Base-by-base conservation (phyloP, 73 alveolate species). In the Paramecium caudatum region DNA sequence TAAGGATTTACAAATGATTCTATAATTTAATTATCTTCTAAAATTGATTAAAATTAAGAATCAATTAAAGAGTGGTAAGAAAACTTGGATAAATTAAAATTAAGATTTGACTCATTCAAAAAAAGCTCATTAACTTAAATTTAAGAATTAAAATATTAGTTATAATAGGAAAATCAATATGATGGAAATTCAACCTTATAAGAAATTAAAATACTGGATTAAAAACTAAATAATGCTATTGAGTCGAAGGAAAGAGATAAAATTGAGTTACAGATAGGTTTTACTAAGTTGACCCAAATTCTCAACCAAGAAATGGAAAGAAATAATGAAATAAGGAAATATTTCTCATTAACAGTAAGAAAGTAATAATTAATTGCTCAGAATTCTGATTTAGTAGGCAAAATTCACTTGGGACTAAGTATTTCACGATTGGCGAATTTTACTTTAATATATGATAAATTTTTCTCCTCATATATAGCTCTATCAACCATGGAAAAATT, bases 81-180 rank as follows among this genome's bases (percentile, higher is more conserved):
- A 27, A 43, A 21, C n/a, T 7, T 55, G 9, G 23, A 55, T 27
- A 55, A 55, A 23, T 23, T 55, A 55, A 55, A 23, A 8, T 17
- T 55, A 12, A 37, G 80, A 55, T 55, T 55, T 55, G 80, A 55
- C 4, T 4, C 80, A 2, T 55, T 55, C 13, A 55, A 55, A 55
- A 10, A 55, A 55, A 55, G 80, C 30, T 55, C 80, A 2, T 27
- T 43, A 5, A 9, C 23, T 55, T 27, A 4, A 4, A 0, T 19
- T 23, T 15, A 55, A 55, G 45, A 3, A 5, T 55, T 23, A 55
- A 12, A 55, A 55, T 10, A 23, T 0, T 27, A 55, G 7, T 1
- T 55, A 55, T 27, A 17, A 3, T 16, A 55, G 8, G 0, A 27
- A 5, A 0, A 55, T 23, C 23, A 6, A 27, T 55, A 55, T 37